Evolutionary conservation across 805 yeast species (phyloP).

Genomic region (Helenozyma baotianmanensis): DNA sequence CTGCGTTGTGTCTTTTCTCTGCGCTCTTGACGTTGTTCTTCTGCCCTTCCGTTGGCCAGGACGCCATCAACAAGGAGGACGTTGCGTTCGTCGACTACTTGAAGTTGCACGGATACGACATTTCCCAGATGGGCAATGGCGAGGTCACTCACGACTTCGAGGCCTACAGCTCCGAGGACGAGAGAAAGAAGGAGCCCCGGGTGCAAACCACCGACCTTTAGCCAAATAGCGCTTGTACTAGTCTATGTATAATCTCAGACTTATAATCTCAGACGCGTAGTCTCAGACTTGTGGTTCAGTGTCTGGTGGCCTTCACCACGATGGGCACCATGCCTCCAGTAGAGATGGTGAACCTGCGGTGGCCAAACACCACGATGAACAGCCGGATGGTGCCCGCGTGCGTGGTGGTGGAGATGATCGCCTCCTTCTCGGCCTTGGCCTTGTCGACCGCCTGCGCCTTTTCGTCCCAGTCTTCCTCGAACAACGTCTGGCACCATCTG

Average conservation of each 20-base stretch:
- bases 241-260: too few relatives aligned
- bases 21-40: constrained; percentile 65
- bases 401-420: constrained; percentile 46
- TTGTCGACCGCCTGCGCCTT: constrained; percentile 14
- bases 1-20: constrained; percentile 69
- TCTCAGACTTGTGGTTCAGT: too few relatives aligned
- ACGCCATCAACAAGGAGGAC: constrained; percentile 77
- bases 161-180: constrained; percentile 8
- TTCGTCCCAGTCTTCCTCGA: constrained; percentile 20
- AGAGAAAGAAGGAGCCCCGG: constrained; percentile 7
- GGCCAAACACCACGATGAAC: constrained; percentile 46
- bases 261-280: too few relatives aligned
- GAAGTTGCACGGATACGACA: constrained; percentile 64
- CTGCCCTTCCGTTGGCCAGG: constrained; percentile 80
- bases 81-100: constrained; percentile 64
- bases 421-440: constrained; percentile 18
- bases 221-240: too few relatives aligned
- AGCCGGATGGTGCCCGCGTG: constrained; percentile 60
- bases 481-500: constrained; percentile 36
- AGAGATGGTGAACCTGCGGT: constrained; percentile 53
- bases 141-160: constrained; percentile 10
- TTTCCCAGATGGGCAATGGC: constrained; percentile 48
- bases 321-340: constrained; percentile 66
- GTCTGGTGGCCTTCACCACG: constrained; percentile 43
- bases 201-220: too few relatives aligned